These are phyloP conservation scores for Kluyveromyces dobzhanskii DNA, from an alignment of 805 yeast genomes.

Conservation along the genomic window DNA sequence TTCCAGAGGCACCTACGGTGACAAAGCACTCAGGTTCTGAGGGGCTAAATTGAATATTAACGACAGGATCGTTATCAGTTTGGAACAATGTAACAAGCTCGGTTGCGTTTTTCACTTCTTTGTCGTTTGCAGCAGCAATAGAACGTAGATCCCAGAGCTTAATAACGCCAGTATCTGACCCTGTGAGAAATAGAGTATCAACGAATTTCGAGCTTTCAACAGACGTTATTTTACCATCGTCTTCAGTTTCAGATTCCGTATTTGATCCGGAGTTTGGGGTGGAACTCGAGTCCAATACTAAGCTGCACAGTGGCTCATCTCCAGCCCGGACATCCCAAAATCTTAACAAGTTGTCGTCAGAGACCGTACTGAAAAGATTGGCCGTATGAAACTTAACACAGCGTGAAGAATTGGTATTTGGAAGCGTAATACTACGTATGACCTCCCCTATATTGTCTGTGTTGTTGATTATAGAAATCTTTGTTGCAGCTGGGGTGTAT, in stretches of 20 bases:
- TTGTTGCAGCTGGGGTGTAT: conserved; percentile 15
- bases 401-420: conserved; percentile 26
- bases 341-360: conserved; percentile 26
- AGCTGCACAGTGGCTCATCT: conserved; percentile 18
- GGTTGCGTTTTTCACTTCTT: conserved; percentile 12
- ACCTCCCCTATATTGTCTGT: conserved; percentile 25
- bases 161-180: conserved; percentile 26
- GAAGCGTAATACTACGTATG: conserved; percentile 21
- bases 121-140: conserved; percentile 22
- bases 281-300: conserved; percentile 11
- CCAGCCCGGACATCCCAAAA: conserved; percentile 28
- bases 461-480: conserved; percentile 26
- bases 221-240: conserved; percentile 23
- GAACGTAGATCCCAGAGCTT: conserved; percentile 30
- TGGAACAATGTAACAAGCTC: conserved; percentile 23
- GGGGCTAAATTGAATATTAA: conserved; percentile 24
- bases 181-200: conserved; percentile 25
- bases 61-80: conserved; percentile 27
- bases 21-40: conserved; percentile 25
- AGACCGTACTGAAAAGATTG: conserved; percentile 25
- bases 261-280: conserved; percentile 6
- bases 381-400: conserved; percentile 26
- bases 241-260: conserved; percentile 12
- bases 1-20: conserved; percentile 27
- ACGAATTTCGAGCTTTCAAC: conserved; percentile 24